Percentiles rank a stretch among this genome's conserved stretches.
Conservation (phyloP, 148 eudicot species). For the Heliosperma pusillum region DNA sequence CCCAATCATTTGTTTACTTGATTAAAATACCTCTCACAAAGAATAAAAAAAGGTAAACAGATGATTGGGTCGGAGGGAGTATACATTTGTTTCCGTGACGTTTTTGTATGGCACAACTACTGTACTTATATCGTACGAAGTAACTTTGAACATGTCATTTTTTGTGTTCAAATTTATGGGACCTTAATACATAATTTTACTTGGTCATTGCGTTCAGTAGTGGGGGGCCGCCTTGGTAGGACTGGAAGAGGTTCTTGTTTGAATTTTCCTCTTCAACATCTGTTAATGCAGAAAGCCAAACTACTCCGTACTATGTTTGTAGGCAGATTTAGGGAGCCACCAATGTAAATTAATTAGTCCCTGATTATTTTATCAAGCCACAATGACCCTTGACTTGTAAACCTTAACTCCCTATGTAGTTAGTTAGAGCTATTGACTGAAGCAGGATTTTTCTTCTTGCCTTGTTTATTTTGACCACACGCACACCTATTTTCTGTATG, state of each 20-base stretch:
- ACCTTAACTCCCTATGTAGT: neutral
- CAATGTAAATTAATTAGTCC: neutral
- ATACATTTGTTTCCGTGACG: too few species aligned
- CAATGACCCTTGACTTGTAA: neutral
- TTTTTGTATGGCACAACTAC: too few species aligned
- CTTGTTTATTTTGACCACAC: too few species aligned
- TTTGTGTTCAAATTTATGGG: neutral
- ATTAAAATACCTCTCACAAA: too few species aligned
- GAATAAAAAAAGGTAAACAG: too few species aligned
- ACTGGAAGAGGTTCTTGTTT: neutral
- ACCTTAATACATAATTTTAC: neutral
- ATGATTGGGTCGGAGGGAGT: too few species aligned
- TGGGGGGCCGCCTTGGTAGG: neutral
- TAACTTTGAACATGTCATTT: neutral
- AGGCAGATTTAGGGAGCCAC: neutral
- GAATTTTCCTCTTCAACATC: neutral
- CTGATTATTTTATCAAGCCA: neutral
- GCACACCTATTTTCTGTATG: too few species aligned
- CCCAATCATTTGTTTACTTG: too few species aligned
- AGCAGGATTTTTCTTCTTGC: too few species aligned
- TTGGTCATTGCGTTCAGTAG: neutral
- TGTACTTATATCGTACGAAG: neutral
- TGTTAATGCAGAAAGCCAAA: too few species aligned
- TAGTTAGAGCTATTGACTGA: neutral
- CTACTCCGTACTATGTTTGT: neutral